Base-by-base conservation (phyloP, 768 basidiomycete genomes). In the Russula emetica region DNA sequence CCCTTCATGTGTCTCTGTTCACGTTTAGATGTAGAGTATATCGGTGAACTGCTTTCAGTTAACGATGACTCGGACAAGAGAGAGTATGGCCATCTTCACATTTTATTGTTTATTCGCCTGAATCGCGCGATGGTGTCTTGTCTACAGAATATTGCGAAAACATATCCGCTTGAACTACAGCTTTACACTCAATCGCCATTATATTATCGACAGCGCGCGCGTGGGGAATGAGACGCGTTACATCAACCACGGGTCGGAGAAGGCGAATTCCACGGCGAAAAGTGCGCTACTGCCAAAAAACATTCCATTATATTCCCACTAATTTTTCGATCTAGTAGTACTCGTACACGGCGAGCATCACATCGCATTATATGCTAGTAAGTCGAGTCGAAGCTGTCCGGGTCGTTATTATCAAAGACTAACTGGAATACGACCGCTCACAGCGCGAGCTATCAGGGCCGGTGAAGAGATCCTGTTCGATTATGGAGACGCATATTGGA, bases 311-410 rank as follows among this genome's bases (percentile, higher is more conserved):
- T 38, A 26, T 51, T n/a, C 30, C 49, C 14, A 24, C 55, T 38
- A 36, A 28, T 45, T 11, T 13, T 51, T 8, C 24, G 57, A 34
- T 60, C 30, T 58, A 87, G 87, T 83, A n/a, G 71, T 70, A 16
- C 69, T 84, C 40, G 84, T 90, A 3, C 83, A 86, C 62, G 86
- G 85, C 2, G 84, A 88, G 61, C 83, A 86, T 56, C 79, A 87
- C 18, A 85, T 90, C 58, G 86, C 82, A 3, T 75, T 91, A 4
- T 85, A 76, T 60, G 82, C 86, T 2, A 62, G 86, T 86, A 62
- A 74, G 81, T 72, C 5, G 14, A 74, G 81, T 72, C 38, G 42
- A 50, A 5, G 45, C 45, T 14, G 1, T 11, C 4, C 22, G 4
- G 13, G 26, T 3, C 3, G 1, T 58, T 7, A 32, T 24, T 34